phyloP scores from a whole-genome alignment of 257 asterid genomes.

The Solanum appendiculatum region DNA sequence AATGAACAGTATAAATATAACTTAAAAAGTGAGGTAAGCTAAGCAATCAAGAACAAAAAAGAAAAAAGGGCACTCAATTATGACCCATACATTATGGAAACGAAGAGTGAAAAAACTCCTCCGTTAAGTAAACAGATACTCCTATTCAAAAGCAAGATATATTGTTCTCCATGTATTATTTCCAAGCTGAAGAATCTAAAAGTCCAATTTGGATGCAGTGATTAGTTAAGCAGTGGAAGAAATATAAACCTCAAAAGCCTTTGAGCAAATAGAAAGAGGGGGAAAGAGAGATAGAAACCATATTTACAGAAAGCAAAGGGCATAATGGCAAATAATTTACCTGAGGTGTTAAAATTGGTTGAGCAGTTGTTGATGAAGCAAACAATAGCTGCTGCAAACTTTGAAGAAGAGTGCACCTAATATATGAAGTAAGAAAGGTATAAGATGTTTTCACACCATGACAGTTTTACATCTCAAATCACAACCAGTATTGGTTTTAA shows the following conservation, averaged over 20 bases:
- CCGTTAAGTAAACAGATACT: neutral
- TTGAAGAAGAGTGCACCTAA: conserved; percentile 89
- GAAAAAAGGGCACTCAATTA: neutral
- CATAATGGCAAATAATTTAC: conserved; percentile 19
- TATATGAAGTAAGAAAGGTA: conserved; percentile 8
- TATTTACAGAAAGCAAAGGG: neutral
- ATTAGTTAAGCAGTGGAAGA: neutral
- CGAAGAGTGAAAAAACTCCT: neutral
- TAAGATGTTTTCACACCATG: neutral
- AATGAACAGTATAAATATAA: neutral
- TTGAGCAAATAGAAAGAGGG: neutral
- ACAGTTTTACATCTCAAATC: neutral
- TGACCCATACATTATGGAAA: neutral
- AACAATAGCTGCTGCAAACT: conserved; percentile 89
- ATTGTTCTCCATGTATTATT: neutral
- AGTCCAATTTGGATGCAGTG: neutral
- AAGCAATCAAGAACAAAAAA: neutral
- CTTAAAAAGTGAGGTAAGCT: neutral
- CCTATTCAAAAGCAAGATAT: neutral
- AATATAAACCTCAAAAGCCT: neutral
- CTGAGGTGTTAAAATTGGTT: conserved; percentile 94
- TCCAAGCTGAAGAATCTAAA: neutral
- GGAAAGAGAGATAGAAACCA: neutral
- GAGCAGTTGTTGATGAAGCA: conserved; percentile 98
- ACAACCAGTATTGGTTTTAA: neutral